These are phyloP conservation scores for Monosporascus sp. DNA, from an alignment of 2,329 filamentous ascomycete species.

Conservation along the genomic window DNA sequence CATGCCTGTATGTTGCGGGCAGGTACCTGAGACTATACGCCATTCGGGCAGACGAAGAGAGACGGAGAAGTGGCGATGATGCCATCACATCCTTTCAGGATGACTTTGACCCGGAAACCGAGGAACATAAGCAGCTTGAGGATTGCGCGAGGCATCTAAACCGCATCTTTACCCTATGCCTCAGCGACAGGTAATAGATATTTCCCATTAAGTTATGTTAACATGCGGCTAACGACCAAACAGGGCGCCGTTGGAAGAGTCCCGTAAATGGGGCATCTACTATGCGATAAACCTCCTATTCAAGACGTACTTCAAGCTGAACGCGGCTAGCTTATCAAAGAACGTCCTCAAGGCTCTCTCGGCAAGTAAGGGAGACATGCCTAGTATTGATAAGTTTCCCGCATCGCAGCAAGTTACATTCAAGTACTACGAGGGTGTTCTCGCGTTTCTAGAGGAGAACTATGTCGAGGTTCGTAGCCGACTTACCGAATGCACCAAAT, in stretches of 20 bases:
- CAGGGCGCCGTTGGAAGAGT: constrained; percentile 78
- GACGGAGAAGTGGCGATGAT: constrained; percentile 35
- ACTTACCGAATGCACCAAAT: not conserved
- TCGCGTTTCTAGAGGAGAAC: constrained; percentile 92
- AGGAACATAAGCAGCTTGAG: constrained; percentile 80
- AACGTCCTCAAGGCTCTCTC: constrained; percentile 82
- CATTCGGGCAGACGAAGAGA: constrained; percentile 79
- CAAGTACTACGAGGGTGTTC: constrained; percentile 90
- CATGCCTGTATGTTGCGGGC: constrained; percentile 80
- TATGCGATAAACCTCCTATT: constrained; percentile 91
- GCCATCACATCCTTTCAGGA: constrained; percentile 59
- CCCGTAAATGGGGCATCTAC: constrained; percentile 97
- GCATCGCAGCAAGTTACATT: constrained; percentile 91
- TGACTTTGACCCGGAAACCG: constrained; percentile 70
- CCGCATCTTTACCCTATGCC: constrained; percentile 83
- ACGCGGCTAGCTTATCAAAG: constrained; percentile 81
- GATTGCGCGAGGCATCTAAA: constrained; percentile 90
- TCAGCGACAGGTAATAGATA: constrained; percentile 71
- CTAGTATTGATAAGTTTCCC: constrained; percentile 72
- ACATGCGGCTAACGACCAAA: constrained; percentile 13
- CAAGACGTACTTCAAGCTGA: constrained; percentile 97
- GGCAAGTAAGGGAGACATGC: constrained; percentile 75
- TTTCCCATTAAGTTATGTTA: not conserved
- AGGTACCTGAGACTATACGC: constrained; percentile 85
- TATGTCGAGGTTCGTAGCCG: constrained; percentile 61